Conservation (phyloP, 2,329 filamentous ascomycete species). For the Bimuria novae-zelandiae region DNA sequence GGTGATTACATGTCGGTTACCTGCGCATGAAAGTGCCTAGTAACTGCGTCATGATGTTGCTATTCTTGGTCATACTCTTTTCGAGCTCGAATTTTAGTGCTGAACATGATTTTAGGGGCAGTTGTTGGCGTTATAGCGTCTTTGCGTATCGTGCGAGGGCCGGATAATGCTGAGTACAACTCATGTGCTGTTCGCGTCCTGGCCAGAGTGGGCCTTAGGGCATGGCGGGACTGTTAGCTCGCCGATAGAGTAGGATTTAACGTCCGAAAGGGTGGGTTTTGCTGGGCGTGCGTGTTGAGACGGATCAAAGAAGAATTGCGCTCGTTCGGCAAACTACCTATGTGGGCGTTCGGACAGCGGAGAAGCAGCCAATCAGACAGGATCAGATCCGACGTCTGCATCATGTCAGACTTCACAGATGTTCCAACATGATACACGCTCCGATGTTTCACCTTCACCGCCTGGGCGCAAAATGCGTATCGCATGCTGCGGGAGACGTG, state of each 20-base stretch:
- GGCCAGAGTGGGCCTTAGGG: not conserved
- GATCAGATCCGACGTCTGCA: not conserved
- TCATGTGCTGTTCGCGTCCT: not conserved
- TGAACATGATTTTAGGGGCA: too few species aligned
- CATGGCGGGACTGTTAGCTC: not conserved
- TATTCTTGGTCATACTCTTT: not conserved
- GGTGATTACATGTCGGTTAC: not conserved
- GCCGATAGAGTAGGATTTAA: not conserved
- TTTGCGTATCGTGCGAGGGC: not conserved
- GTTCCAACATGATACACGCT: constrained; percentile 6
- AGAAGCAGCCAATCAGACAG: too few species aligned
- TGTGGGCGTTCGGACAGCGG: too few species aligned
- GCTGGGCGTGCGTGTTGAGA: constrained; percentile 1
- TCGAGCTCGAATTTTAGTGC: too few species aligned
- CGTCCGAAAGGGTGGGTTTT: not conserved
- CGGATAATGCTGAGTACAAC: not conserved
- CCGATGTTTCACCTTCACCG: not conserved
- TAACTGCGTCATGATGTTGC: not conserved
- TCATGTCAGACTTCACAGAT: constrained; percentile 2
- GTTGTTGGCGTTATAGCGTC: not conserved
- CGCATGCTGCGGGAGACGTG: not conserved
- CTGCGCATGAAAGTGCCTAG: not conserved
- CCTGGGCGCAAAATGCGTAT: not conserved
- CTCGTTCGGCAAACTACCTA: too few species aligned
- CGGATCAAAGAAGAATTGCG: not conserved